Base-by-base conservation (phyloP, 2,329 filamentous ascomycete genomes). In the Emergomyces orientalis region DNA sequence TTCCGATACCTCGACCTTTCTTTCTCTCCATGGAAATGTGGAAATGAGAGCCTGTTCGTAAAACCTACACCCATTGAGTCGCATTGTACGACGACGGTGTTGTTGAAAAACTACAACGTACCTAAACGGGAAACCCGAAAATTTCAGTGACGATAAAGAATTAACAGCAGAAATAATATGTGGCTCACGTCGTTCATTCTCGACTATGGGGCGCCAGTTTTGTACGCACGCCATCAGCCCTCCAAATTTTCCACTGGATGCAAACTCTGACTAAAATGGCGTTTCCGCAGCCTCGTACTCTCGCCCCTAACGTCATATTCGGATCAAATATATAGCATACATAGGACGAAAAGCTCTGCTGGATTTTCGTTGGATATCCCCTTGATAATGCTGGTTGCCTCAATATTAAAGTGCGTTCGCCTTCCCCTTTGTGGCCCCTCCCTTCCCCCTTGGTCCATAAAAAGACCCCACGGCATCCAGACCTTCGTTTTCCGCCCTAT, bases 351-450 rank as follows among this genome's bases (percentile, higher is more conserved):
- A 68, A 83, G 78, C 63, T 86, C 84, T 3, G 82, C 81, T 41
- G 85, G 85, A 39, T 88, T 88, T 74, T 87, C 84, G 19, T 76
- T 88, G 67, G 85, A 88, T 69, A 86, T 87, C 45, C 85, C 85
- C 19, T 74, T 87, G 68, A 87, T 87, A 67, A 87, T 87, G 85
- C 82, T 87, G 22, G 78, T 85, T 63, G 81, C 85, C 41, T 86
- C 84, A 45, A 85, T 87, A 63, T 71, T 86, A 22, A 87, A 87
- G 82, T 84, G 71, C 68, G 74, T 63, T 22, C 3, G 37, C 32
- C 65, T 63, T 30, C 22, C 25, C 1, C 17, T 39, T 43, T 22
- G 32, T 39, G 19, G 9, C 13, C 8, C 43, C 32, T 41, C 34
- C 45, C 34, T 62, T 45, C 22, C 49, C 45, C 25, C 47, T n/a